Conservation (phyloP, 495 filamentous ascomycete genomes). For the Trichoderma gamsii region DNA sequence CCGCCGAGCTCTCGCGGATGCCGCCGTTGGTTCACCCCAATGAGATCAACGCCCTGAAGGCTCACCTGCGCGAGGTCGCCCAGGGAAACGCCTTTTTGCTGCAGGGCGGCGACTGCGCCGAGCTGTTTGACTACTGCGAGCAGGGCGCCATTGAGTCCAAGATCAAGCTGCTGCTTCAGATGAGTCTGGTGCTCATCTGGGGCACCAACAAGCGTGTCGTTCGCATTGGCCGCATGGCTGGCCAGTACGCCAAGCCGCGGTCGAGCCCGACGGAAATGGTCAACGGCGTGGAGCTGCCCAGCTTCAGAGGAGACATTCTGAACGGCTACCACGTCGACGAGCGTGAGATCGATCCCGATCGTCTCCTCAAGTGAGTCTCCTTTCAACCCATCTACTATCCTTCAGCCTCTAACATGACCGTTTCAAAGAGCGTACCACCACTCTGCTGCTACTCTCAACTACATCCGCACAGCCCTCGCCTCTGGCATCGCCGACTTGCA, state of each 20-base stretch:
- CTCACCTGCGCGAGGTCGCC: slow-evolving; percentile 74
- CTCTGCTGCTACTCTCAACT: slow-evolving; percentile 89
- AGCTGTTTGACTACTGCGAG: slow-evolving; percentile 95
- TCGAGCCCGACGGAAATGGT: slow-evolving; percentile 81
- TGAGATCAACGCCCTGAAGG: slow-evolving; percentile 75
- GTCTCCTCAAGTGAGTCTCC: slow-evolving; percentile 59
- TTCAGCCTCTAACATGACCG: background rate
- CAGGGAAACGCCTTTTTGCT: slow-evolving; percentile 89
- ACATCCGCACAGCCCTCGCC: slow-evolving; percentile 72
- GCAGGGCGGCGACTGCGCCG: slow-evolving; percentile 94
- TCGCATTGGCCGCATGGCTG: slow-evolving; percentile 90
- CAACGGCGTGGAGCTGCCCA: slow-evolving; percentile 73
- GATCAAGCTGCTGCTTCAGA: slow-evolving; percentile 92
- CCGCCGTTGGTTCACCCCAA: slow-evolving; percentile 86
- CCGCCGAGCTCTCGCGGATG: slow-evolving; percentile 65
- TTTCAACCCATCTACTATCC: background rate
- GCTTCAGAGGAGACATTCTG: slow-evolving; percentile 90
- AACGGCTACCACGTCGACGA: slow-evolving; percentile 75
- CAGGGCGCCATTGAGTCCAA: slow-evolving; percentile 85
- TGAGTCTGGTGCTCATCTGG: slow-evolving; percentile 90
- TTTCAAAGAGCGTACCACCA: slow-evolving; percentile 76
- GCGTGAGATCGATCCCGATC: slow-evolving; percentile 68
- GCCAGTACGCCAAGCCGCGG: slow-evolving; percentile 92
- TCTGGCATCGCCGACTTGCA: slow-evolving; percentile 92
- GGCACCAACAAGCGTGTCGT: slow-evolving; percentile 88